Base-by-base conservation (phyloP, 352 stramenopile genomes). In the Globisporangium recalcitrans region DNA sequence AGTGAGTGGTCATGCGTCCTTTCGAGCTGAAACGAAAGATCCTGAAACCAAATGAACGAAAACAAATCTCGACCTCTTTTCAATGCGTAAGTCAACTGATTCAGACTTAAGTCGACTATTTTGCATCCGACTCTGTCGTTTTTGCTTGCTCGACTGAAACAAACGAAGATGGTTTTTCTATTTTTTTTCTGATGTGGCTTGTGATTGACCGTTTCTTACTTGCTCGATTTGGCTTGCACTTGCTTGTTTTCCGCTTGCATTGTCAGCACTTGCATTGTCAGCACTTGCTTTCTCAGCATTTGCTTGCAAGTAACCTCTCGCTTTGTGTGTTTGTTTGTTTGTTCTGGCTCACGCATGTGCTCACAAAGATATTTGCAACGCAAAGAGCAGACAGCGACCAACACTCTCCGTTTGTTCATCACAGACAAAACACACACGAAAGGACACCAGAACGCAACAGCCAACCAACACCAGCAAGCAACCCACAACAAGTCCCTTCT, bases 331-430 rank as follows among this genome's bases (percentile, higher is more conserved):
- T 22, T 27, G 44, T 6, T 27, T 32, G 9, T 32, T 48, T 52
- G 26, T 22, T 55, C 38, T 55, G n/a, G 27, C 3, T n/a, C n/a
- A n/a, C n/a, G n/a, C n/a, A n/a, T 24, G 26, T 38, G 49, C 26
- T 55, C 60, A 65, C 29, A 65, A 65, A 65, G 60, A 65, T 65
- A 60, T 65, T 61, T 26, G 60, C 60, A 14, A 44, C 36, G 14
- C 48, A 4, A 16, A 27, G 32, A 38, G 16, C 38, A 46, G 36
- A 22, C 27, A 31, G 26, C 24, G 49, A 44, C 26, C 60, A 54
- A 31, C 60, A 61, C 51, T 55, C 51, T 57, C 48, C 38, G 42
- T 38, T 32, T 52, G 42, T 24, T 29, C 47, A 40, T 9, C 54
- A 24, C 34, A 47, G 54, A 60, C 54, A 60, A 60, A 51, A 51